Base-by-base conservation (phyloP, 805 yeast genomes). In the Pichia heedii region DNA sequence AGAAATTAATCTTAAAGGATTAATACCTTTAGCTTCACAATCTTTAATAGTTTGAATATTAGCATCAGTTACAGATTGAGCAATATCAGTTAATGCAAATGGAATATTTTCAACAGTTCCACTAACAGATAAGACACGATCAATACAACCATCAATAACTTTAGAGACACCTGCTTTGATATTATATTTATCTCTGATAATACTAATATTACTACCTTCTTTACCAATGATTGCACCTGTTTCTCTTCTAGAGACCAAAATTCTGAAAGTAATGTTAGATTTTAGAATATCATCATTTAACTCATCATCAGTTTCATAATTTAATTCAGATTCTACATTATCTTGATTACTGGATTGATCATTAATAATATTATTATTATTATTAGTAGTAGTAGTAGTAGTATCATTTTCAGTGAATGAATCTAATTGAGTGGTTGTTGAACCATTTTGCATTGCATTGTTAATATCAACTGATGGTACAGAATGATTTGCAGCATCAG, bases 211-310 rank as follows among this genome's bases (percentile, higher is more conserved):
- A 40, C 73, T 69, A 37, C 96, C 96, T 50, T 77, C 82, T 51
- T 83, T 83, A 42, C 96, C 96, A 53, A 88, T 88, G 49, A 88
- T 77, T 48, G 87, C 84, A 16, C 96, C 96, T 12, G 95, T 89
- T 61, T 88, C 96, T 57, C 81, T 83, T 43, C 88, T 76, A 2
- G 93, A 79, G 18, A 88, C 83, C 24, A 88, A 70, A 1, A 86
- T 74, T 46, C 88, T 66, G 58, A 54, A 68, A 10, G 67, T 62
- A 33, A 66, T 62, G 29, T 62, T 48, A 5, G 60, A 49, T 41
- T 56, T 55, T 13, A 57, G 59, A 7, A 60, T 46, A 37, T 56
- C 57, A 26, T 52, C 53, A 36, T 39, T 29, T 29, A 10, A 9
- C 15, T 29, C 32, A 5, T 29, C 18, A 4, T 29, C 7, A 15